Evolutionary conservation across 306 rosid genomes (phyloP), one percentile per base, ranked within the genome.

Genomic region (Herpetospermum pedunculosum): DNA sequence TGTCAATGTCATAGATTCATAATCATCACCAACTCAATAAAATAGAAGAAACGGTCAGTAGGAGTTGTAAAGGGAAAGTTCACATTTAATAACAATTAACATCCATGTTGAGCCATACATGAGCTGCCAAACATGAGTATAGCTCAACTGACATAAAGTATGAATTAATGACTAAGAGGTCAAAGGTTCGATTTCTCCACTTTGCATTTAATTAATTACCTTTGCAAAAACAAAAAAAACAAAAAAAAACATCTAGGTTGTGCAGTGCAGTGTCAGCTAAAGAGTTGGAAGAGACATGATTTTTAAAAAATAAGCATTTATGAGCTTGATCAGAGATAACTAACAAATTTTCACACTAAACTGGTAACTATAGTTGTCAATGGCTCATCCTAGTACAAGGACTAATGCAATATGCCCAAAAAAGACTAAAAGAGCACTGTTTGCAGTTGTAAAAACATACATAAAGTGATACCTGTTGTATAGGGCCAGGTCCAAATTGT

Each of bases 401-500:
- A 69, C 4, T 30, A 12, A 75, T 65, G 13, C 50, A 65, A 65
- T 40, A 40, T 16, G 19, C 32, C 48, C 52, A 5, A 13, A 12
- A 6, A 34, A 62, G 23, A 52, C 40, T 62, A 58, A 58, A 49
- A 41, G 53, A 79, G 71, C 52, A 73, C 58, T 16, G 38, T 14
- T 69, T 37, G 68, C 25, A 63, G 70, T 35, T 6, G 32, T 63
- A 4, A 58, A 29, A 58, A 37, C 34, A 32, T 29, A 29, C 19
- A 25, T 23, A 16, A 25, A 73, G 40, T 6, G 21, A 73, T 79
- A 91, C 98, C 95, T 91, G 98, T 84, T 94, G 98, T 23, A 94
- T 86, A 11, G 75, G 74, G 64, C 98, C 98, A 3, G 98, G 97
- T 81, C 98, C 98, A 85, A 94, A 94, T 89, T 94, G 98, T 15